phyloP scores from a whole-genome alignment of 495 filamentous ascomycete species.

The Astrothelium subdiscretum region DNA sequence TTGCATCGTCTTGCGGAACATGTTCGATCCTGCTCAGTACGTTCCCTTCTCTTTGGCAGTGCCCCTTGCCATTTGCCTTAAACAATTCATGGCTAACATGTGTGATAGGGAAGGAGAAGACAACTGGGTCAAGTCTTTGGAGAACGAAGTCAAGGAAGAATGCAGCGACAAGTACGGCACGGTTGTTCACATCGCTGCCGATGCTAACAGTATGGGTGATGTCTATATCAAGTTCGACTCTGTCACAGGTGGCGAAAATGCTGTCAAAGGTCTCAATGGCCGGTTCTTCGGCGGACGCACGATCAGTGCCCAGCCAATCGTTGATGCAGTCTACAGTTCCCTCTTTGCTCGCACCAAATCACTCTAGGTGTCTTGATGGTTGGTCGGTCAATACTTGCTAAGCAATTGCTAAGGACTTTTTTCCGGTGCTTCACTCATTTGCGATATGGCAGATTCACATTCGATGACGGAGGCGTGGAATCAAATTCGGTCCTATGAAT shows the following conservation, averaged over 20 bases:
- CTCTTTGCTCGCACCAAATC: constrained; percentile 74
- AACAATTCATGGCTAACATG: constrained; percentile 33
- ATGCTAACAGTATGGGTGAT: constrained; percentile 86
- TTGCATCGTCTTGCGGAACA: constrained; percentile 87
- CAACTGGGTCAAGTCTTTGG: constrained; percentile 81
- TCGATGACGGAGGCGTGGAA: background rate
- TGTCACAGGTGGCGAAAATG: constrained; percentile 88
- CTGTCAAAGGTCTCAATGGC: constrained; percentile 93
- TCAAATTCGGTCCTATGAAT: background rate
- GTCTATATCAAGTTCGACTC: constrained; percentile 98
- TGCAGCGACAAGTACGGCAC: constrained; percentile 94
- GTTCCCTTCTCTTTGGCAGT: constrained; percentile 25
- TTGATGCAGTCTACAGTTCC: constrained; percentile 96
- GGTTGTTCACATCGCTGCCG: constrained; percentile 85
- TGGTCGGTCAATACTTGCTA: background rate
- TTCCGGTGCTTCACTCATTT: background rate
- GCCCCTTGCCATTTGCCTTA: background rate
- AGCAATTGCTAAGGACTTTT: background rate
- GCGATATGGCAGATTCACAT: background rate
- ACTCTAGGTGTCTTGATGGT: background rate
- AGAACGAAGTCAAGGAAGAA: constrained; percentile 87
- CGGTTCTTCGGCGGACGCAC: constrained; percentile 84
- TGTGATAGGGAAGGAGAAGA: constrained; percentile 68
- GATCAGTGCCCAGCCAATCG: constrained; percentile 89
- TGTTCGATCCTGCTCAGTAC: constrained; percentile 89